Base-by-base conservation (phyloP, 83 land plant species). In the Picea abies region DNA sequence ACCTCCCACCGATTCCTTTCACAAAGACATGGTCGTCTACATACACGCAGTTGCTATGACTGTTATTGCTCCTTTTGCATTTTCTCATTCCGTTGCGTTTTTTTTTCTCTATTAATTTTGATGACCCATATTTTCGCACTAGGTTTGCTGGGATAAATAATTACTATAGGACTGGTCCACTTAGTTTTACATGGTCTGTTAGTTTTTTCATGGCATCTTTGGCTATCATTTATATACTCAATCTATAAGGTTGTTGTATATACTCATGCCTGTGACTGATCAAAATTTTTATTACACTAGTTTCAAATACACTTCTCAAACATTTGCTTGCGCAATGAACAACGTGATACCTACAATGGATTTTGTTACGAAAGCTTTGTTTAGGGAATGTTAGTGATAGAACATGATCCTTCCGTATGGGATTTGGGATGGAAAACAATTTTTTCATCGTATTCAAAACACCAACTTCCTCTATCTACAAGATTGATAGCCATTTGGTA, bases 271-370 rank as follows among this genome's bases (percentile, higher is more conserved):
- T 2, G 86, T 90, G 0, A 56, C 79, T 71, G 90, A 89, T 80
- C 95, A 90, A 79, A 60, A 84, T 47, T 66, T 91, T 17, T 93
- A 90, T 78, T 93, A 89, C 49, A 56, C 89, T 5, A 93, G 95
- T 2, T 83, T 93, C 64, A 85, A 89, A 63, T 56, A 84, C 63
- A 80, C 91, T 0, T 84, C 88, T 26, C 88, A 93, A 25, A 93
- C 93, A 0, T 86, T 90, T 29, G 84, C 88, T 1, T 86, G 88
- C 70, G 95, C 95, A 0, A 80, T 93, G 32, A 16, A 17, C n/a
- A 79, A 58, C 58, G 64, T 79, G 23, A 41, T 58, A 6, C 44
- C 62, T 26, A 23, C 64, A 0, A 61, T 79, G 62, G 60, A 65
- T 26, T 79, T 58, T 79, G 23, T 79, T 0, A 29, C 29, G 35